Evolutionary conservation across 2,329 filamentous ascomycete genomes (phyloP).

Genomic region (Tolypocladium inflatum): DNA sequence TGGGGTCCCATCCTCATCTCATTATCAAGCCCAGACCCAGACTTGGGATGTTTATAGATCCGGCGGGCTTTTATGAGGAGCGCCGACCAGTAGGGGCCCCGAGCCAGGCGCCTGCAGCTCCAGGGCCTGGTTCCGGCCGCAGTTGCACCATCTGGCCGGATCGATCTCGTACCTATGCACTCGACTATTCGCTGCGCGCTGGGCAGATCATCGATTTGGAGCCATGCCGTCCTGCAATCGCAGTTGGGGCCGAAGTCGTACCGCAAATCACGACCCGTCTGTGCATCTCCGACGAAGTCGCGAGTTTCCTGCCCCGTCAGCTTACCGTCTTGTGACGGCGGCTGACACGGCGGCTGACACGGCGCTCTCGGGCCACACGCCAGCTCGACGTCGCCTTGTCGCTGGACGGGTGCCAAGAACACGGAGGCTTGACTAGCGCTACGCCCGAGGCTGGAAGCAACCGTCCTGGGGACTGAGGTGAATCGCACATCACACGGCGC

Average conservation of each 20-base stretch:
- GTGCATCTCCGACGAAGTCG: neutral
- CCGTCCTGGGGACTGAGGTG: neutral
- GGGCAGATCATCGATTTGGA: neutral
- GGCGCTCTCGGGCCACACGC: neutral
- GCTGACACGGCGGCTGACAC: neutral
- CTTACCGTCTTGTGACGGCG: neutral
- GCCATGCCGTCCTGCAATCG: neutral
- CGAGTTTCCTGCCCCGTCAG: neutral
- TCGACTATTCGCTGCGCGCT: neutral
- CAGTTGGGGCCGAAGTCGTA: neutral
- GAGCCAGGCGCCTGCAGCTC: neutral
- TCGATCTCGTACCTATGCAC: neutral
- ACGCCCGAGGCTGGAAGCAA: neutral
- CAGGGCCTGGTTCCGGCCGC: neutral
- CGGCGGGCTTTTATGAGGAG: too few relatives aligned
- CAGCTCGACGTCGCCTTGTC: neutral
- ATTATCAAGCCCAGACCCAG: neutral
- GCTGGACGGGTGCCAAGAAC: neutral
- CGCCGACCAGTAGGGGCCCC: neutral
- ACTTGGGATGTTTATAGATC: neutral
- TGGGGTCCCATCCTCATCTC: neutral
- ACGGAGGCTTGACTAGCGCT: neutral
- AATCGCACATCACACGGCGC: neutral
- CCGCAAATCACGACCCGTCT: neutral
- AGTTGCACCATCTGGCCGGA: neutral